Base-by-base conservation (phyloP, 495 filamentous ascomycete species). In the Penicillium argentinense region DNA sequence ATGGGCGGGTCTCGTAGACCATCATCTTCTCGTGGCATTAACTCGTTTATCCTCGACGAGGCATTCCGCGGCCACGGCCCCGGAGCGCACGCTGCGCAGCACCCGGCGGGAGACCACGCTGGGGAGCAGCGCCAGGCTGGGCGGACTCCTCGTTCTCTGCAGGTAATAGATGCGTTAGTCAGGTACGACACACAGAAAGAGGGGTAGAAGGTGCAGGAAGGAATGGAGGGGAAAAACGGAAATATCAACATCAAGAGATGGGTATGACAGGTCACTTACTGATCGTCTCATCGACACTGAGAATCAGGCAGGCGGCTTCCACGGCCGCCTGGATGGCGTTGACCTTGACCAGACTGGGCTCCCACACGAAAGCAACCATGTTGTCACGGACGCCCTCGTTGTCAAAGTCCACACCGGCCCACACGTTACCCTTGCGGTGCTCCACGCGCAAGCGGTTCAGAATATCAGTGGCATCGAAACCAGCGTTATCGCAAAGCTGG, bases 211-310 rank as follows among this genome's bases (percentile, higher is more conserved):
- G 4, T 17, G 18, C 23, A 9, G 9, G 4, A 19, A 29, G 24
- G 16, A 42, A 30, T 29, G 21, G 12, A 23, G 9, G 12, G 17
- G 14, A n/a, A 27, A 9, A 40, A 27, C 4, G 38, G 29, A 37
- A n/a, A 27, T 1, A 21, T 21, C n/a, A 2, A n/a, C 16, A 53
- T 26, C n/a, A 21, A 36, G 21, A 19, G 21, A 22, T 23, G n/a
- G 9, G 11, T 25, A 26, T 29, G 33, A 48, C 8, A 49, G 25
- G 45, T 42, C 28, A 74, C 79, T 62, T 70, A 84, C 79, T 88
- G 67, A 98, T 96, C 13, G 92, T 97, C 81, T 98, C 92, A 64
- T 98, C 92, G 27, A 98, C 92, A 54, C 88, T 87, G 66, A 98
- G 71, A 51, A 98, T 97, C 78, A 97, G 69, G 73, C 93, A 98